Conservation (phyloP, 2,329 filamentous ascomycete genomes). For the Fusarium tjaetaba region DNA sequence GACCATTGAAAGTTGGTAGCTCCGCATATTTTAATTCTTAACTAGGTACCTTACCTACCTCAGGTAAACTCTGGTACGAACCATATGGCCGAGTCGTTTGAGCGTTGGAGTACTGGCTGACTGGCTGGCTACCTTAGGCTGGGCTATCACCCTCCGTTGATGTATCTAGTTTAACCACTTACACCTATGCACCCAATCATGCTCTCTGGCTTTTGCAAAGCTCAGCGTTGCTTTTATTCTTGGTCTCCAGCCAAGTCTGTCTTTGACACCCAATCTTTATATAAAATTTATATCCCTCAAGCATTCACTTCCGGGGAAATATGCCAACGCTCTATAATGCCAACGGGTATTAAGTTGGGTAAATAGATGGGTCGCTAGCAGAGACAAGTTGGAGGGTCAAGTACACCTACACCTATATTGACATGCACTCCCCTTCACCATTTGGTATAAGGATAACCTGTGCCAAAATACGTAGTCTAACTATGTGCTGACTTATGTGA, state of each 20-base stretch:
- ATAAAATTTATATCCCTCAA: not conserved
- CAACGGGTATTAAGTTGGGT: not conserved
- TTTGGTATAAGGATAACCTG: not conserved
- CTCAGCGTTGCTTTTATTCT: not conserved
- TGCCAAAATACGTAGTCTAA: not conserved
- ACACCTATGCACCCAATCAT: constrained; percentile 8
- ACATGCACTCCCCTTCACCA: not conserved
- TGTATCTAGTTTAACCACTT: constrained; percentile 8
- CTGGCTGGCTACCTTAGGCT: too few species aligned
- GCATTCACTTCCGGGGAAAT: too few species aligned
- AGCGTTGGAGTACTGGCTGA: not conserved
- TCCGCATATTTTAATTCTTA: not conserved
- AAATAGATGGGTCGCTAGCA: not conserved
- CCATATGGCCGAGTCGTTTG: not conserved
- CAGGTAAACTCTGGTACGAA: not conserved
- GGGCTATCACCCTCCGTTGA: not conserved
- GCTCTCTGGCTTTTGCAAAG: not conserved
- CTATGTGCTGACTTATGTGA: not conserved
- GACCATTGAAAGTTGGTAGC: not conserved
- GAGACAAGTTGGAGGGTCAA: not conserved
- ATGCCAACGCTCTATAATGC: too few species aligned
- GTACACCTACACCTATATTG: not conserved
- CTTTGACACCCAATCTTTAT: not conserved
- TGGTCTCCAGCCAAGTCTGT: not conserved
- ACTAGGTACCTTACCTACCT: not conserved